phyloP scores from a whole-genome alignment of 129 eudicot genomes.

The Smallanthus sonchifolius region DNA sequence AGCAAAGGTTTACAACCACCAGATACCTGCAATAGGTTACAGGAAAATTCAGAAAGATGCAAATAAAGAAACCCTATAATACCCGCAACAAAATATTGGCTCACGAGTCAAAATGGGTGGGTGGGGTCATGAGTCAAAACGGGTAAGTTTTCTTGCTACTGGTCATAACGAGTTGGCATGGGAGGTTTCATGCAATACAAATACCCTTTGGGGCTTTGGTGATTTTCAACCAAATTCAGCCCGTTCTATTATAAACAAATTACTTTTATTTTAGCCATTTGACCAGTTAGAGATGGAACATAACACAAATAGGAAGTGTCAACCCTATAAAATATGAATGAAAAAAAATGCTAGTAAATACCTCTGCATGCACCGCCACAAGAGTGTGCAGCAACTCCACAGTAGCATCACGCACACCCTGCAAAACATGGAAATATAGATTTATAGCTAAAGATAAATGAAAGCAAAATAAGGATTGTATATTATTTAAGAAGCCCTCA shows the following conservation, averaged over 20 bases:
- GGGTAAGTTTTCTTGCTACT: neutral
- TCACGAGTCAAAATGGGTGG: neutral
- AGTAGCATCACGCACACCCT: constrained; percentile 97
- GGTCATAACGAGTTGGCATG: neutral
- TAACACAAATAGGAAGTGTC: neutral
- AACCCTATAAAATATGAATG: neutral
- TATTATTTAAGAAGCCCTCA: constrained; percentile 23
- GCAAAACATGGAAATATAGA: constrained; percentile 15
- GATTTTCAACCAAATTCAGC: neutral
- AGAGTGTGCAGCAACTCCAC: constrained; percentile 87
- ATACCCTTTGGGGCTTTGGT: neutral
- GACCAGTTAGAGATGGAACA: neutral
- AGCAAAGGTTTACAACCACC: constrained; percentile 88
- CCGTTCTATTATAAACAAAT: neutral
- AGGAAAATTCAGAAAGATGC: neutral
- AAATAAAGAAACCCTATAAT: neutral
- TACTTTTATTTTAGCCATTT: neutral
- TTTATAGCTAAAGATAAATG: constrained; percentile 8
- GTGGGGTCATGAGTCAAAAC: neutral
- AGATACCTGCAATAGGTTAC: constrained; percentile 55
- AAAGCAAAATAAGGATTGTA: neutral
- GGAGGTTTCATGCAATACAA: neutral
- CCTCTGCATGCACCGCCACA: constrained; percentile 98
- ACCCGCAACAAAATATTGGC: neutral
- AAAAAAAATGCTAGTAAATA: constrained; percentile 24